Base-by-base conservation (phyloP, 331 rosid species). In the Rhamnella rubrinervis region DNA sequence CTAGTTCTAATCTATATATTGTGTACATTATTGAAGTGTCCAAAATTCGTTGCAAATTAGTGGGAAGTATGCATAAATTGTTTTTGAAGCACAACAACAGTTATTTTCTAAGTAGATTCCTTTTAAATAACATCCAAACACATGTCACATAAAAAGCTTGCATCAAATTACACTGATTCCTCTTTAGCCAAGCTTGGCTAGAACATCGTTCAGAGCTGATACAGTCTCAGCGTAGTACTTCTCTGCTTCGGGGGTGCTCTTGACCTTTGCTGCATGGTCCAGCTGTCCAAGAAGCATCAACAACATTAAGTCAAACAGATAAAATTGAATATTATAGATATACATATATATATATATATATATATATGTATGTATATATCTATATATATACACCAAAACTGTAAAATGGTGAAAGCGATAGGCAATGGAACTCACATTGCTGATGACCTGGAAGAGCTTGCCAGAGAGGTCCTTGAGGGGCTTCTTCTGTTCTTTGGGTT, bases 231-330 rank as follows among this genome's bases (percentile, higher is more conserved):
- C 85, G 75, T 95, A 95, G 89, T 78, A 95, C 82, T 95, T 95
- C 90, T 91, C 97, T 60, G 99, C 99, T 74, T 87, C 78, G 40
- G 93, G n/a, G 63, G 82, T 46, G 87, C 96, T 95, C 96, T 95
- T 95, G 18, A 80, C 75, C 80, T 91, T 95, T 8, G 99, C 99
- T 39, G 99, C 99, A 71, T 91, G 49, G 82, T 95, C 99, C 86
- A 95, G 72, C 97, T 95, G 95, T 59, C 6, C 61, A 75, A 18
- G 1, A 40, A 71, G 7, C 8, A 3, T 49, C 23, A 58, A 8
- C 59, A 47, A 0, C 9, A 52, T 14, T 26, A 15, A 52, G 17
- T 20, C 1, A 46, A 8, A 6, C 4, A 15, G 49, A 19, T 0
- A 8, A 6, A 41, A n/a, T 17, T 15, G 61, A 44, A 19, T 15